phyloP scores from a whole-genome alignment of 495 filamentous ascomycete genomes.

The Terfezia boudieri region DNA sequence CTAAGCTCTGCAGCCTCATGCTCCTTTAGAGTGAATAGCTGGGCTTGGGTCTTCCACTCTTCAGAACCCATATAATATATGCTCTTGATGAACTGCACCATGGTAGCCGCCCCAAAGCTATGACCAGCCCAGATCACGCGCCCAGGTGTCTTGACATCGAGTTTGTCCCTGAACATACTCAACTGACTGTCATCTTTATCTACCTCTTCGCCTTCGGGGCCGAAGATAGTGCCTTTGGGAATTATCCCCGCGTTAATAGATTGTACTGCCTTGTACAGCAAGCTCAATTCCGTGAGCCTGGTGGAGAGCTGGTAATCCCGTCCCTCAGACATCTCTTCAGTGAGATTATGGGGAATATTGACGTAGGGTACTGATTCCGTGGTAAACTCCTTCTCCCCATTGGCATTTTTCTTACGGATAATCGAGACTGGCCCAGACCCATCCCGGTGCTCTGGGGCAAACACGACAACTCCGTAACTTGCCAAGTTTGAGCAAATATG shows the following conservation, averaged over 20 bases:
- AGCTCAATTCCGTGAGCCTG: constrained; percentile 46
- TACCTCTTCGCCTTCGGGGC: constrained; percentile 4
- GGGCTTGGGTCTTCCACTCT: constrained; percentile 1
- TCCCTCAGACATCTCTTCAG: constrained; percentile 13
- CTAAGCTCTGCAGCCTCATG: constrained; percentile 26
- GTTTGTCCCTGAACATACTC: constrained; percentile 26
- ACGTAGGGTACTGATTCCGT: constrained; percentile 16
- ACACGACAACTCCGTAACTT: constrained; percentile 50
- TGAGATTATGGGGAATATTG: constrained; percentile 11
- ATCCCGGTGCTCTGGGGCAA: constrained; percentile 57
- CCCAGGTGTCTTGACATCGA: constrained; percentile 48
- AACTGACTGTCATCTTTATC: constrained; percentile 18
- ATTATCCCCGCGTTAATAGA: constrained; percentile 31
- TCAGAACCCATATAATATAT: constrained; percentile 32
- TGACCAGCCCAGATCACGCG: constrained; percentile 49
- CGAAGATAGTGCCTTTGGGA: constrained; percentile 6
- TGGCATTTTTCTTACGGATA: not conserved
- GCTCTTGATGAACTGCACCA: constrained; percentile 50
- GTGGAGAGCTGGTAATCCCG: constrained; percentile 47
- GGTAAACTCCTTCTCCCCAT: constrained; percentile 6
- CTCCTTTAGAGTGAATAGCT: constrained; percentile 22
- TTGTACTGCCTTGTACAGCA: constrained; percentile 38
- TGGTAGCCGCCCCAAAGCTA: constrained; percentile 50
- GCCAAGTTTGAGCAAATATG: constrained; percentile 47
- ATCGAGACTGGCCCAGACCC: constrained; percentile 36